Evolutionary conservation across 1,139 yeast genomes (phyloP).

Genomic region (Saccharomyces hybrid): DNA sequence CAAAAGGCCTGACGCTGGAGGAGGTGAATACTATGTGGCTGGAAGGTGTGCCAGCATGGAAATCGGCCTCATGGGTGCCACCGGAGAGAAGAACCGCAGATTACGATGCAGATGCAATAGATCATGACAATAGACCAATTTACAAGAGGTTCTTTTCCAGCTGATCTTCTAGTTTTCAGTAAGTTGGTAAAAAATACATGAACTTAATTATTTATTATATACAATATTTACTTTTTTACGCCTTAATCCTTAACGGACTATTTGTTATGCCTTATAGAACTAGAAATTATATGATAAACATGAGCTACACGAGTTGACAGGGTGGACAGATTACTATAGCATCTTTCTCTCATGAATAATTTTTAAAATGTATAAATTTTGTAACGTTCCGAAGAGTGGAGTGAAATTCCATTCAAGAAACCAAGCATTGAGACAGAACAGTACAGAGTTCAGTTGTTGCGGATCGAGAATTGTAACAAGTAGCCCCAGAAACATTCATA

Average conservation of each 20-base stretch:
- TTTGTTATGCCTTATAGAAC: neutral
- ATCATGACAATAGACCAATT: constrained; percentile 23
- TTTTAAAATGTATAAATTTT: too few relatives aligned
- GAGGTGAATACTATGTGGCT: constrained; percentile 55
- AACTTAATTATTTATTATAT: neutral
- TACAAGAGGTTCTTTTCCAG: constrained; percentile 14
- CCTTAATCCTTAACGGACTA: neutral
- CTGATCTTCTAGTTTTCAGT: neutral
- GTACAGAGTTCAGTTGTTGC: too few relatives aligned
- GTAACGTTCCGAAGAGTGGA: too few relatives aligned
- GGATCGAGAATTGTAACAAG: too few relatives aligned
- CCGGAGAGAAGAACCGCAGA: constrained; percentile 27
- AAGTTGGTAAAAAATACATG: neutral
- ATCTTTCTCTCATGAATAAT: too few relatives aligned
- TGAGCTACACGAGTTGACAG: too few relatives aligned
- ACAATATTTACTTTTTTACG: neutral
- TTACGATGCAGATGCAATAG: constrained; percentile 18
- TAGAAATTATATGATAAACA: too few relatives aligned
- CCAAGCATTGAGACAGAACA: too few relatives aligned
- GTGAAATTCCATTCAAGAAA: too few relatives aligned
- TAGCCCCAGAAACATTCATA: too few relatives aligned
- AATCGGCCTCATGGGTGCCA: constrained; percentile 27
- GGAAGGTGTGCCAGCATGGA: constrained; percentile 36
- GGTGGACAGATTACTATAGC: too few relatives aligned
- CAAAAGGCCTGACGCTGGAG: constrained; percentile 60